Percentiles rank a stretch among this genome's conserved stretches.
These are phyloP conservation scores for Gaultheria prostrata DNA, from an alignment of 148 eudicot species.

Conservation along the genomic window DNA sequence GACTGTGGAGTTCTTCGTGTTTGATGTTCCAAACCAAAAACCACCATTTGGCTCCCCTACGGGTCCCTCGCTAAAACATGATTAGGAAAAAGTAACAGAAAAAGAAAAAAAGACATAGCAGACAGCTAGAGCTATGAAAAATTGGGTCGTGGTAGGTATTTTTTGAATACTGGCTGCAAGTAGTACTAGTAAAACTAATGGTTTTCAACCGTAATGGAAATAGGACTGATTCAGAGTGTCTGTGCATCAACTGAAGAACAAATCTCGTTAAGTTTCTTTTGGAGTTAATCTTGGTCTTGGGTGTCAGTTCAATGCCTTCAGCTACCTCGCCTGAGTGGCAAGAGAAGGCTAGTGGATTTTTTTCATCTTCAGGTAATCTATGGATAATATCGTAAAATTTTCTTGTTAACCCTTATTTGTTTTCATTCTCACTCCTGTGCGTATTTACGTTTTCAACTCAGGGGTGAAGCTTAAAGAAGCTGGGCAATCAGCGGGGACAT, in stretches of 20 bases:
- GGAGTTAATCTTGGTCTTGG: conserved; percentile 18
- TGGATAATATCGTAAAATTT: neutral
- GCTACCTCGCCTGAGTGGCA: conserved; percentile 88
- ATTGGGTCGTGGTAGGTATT: neutral
- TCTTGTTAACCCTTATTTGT: neutral
- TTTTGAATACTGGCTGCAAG: neutral
- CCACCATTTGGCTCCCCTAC: neutral
- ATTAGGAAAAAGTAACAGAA: too few relatives aligned
- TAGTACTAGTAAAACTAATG: neutral
- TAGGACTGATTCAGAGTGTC: neutral
- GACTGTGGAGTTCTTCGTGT: neutral
- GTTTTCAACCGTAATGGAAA: neutral
- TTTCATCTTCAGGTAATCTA: conserved; percentile 73
- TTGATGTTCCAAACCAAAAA: neutral
- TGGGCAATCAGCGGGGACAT: conserved; percentile 77
- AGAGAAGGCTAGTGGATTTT: conserved; percentile 84
- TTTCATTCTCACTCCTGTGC: neutral
- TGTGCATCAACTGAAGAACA: neutral
- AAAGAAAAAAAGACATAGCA: neutral
- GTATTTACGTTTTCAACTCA: conserved; percentile 21
- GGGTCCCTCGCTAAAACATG: neutral
- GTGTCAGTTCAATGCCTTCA: conserved; percentile 51
- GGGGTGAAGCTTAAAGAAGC: conserved; percentile 95
- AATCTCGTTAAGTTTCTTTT: conserved; percentile 6
- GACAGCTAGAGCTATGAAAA: neutral